Evolutionary conservation across 306 rosid genomes (phyloP), one percentile per base, ranked within the genome.

Genomic region (Glycine soja): DNA sequence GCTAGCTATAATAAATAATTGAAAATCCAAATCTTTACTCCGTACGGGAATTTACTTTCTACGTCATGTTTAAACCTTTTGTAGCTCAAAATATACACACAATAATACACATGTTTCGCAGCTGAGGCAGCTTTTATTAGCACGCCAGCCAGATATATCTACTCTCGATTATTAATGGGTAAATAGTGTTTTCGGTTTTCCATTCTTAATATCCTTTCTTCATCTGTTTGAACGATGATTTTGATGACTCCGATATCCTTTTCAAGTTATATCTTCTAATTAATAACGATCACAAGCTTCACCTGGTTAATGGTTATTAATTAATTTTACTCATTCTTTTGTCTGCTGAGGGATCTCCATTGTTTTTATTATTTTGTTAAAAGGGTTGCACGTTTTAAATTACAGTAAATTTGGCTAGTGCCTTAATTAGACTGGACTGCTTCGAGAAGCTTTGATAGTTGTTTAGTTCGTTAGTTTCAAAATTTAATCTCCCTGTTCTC

Each of bases 341-440:
- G 73, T 48, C 70, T 75, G 70, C 79, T 58, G 46, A 75, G 70
- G 46, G 10, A 24, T 36, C 51, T 10, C 66, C 18, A 38, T 38
- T 73, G 52, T 11, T 16, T 9, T 46, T 61, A 47, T 46, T 75
- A 76, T 30, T 24, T 64, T 48, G 51, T 38, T 24, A 1, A 45
- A 58, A 7, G 40, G 43, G 15, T 76, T 9, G 46, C 61, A 76
- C 80, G 80, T 76, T 76, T 76, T 48, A n/a, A 76, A 46, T 45
- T 16, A 48, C 42, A 12, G 43, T 70, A 45, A 18, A 48, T 70
- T 6, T 6, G 6, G 51, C 2, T 13, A 30, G 59, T 12, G 43
- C 59, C 58, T 70, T 46, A 3, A 43, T 70, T 46, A 6, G 5
- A 19, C 24, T 46, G 16, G 19, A 24, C 43, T 70, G 43, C 43